A percentile compares a stretch with the other conserved stretches of the same genome.
These are phyloP conservation scores for Ascochyta pisi DNA, from an alignment of 2,329 filamentous ascomycete species.

Conservation along the genomic window DNA sequence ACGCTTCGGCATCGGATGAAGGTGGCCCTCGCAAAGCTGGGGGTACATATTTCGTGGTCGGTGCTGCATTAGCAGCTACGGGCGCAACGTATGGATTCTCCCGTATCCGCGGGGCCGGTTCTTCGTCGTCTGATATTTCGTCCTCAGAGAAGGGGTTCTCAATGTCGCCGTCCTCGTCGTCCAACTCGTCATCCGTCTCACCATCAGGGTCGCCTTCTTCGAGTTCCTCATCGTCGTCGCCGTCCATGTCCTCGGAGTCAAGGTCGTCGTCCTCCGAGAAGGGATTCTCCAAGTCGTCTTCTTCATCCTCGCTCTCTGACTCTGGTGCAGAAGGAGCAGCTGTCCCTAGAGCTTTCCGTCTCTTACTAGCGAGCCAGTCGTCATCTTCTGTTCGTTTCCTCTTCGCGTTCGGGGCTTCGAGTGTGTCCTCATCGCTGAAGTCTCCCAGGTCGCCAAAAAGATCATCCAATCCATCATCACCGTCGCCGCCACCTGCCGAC, in stretches of 20 bases:
- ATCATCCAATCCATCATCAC: slow-evolving; percentile 85
- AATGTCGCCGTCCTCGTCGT: slow-evolving; percentile 31
- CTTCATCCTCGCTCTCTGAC: slow-evolving; percentile 37
- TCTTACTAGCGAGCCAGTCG: slow-evolving; percentile 66
- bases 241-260: slow-evolving; percentile 36
- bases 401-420: slow-evolving; percentile 56
- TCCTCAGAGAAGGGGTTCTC: slow-evolving; percentile 44
- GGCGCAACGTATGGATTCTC: slow-evolving; percentile 94
- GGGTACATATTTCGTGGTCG: slow-evolving; percentile 79
- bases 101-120: slow-evolving; percentile 53
- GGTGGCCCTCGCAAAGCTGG: slow-evolving; percentile 76
- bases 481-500: slow-evolving; percentile 66
- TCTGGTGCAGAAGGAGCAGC: slow-evolving; percentile 23
- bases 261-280: slow-evolving; percentile 40
- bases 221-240: slow-evolving; percentile 27
- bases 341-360: slow-evolving; percentile 56
- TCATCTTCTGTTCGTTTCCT: slow-evolving; percentile 65
- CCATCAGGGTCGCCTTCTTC: slow-evolving; percentile 11
- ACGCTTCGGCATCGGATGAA: slow-evolving; percentile 69
- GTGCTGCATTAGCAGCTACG: slow-evolving; percentile 50
- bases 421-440: slow-evolving; percentile 56
- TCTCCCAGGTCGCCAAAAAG: slow-evolving; percentile 70
- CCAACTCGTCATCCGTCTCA: slow-evolving; percentile 45
- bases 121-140: slow-evolving; percentile 33
- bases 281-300: slow-evolving; percentile 21